A percentile compares a stretch with the other conserved stretches of the same genome.
Conservation (phyloP, 148 eudicot species). For the Limonium bicolor region DNA sequence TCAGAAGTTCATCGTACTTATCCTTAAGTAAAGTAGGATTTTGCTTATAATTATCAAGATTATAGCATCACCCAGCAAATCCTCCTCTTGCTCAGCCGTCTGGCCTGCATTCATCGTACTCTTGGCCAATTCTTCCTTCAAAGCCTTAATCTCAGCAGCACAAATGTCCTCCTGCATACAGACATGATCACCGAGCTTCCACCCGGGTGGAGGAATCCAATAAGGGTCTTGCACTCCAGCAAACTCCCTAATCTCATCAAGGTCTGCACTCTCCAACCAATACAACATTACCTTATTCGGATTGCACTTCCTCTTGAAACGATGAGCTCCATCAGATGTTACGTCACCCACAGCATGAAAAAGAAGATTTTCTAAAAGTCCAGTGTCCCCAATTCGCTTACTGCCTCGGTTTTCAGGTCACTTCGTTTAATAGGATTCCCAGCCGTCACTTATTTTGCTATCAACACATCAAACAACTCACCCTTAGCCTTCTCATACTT, state of each 20-base stretch:
- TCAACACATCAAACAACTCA: slow-evolving; percentile 35
- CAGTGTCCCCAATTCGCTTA: slow-evolving; percentile 52
- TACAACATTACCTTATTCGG: slow-evolving; percentile 50
- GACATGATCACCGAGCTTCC: slow-evolving; percentile 33
- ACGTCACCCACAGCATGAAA: slow-evolving; percentile 42
- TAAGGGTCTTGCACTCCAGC: slow-evolving; percentile 48
- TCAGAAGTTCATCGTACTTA: slow-evolving; percentile 8
- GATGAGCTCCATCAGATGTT: slow-evolving; percentile 40
- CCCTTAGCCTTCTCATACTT: slow-evolving; percentile 1
- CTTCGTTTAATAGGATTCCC: slow-evolving; percentile 32
- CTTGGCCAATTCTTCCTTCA: slow-evolving; percentile 11
- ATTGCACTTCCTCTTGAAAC: slow-evolving; percentile 43
- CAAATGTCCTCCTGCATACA: neutral
- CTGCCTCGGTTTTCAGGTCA: slow-evolving; percentile 39
- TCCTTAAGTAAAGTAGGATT: too few relatives aligned
- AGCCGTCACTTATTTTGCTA: slow-evolving; percentile 22
- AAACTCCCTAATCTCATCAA: slow-evolving; percentile 26
- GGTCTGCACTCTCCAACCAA: slow-evolving; percentile 56
- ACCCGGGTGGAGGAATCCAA: slow-evolving; percentile 59
- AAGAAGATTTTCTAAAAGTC: slow-evolving; percentile 48
- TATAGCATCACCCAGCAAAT: too few relatives aligned
- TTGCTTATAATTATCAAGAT: too few relatives aligned
- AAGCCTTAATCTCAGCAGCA: neutral
- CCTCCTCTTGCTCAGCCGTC: slow-evolving; percentile 9
- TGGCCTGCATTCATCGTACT: slow-evolving; percentile 23